phyloP scores from a whole-genome alignment of 129 eudicot species.

The Mikania micrantha region DNA sequence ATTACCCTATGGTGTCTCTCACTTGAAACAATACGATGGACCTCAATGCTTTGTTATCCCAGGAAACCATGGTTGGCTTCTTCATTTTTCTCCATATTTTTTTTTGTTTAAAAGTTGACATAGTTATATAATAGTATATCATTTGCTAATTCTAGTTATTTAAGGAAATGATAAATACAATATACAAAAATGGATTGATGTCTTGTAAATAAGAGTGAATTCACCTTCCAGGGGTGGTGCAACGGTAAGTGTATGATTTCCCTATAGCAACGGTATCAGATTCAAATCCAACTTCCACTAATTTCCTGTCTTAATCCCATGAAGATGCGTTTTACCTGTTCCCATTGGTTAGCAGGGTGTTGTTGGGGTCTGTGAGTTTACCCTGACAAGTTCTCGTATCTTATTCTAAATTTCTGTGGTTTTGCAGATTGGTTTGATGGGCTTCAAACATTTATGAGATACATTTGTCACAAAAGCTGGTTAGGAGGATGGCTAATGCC shows the following conservation, averaged over 20 bases:
- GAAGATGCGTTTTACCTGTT: too few species aligned
- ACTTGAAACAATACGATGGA: slow-evolving; percentile 69
- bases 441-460: slow-evolving; percentile 92
- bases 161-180: background rate
- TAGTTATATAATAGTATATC: background rate
- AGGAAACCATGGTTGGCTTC: slow-evolving; percentile 65
- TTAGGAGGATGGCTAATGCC: slow-evolving; percentile 99
- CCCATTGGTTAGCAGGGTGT: too few species aligned
- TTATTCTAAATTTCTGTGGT: background rate
- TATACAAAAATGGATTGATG: background rate
- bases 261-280: too few species aligned
- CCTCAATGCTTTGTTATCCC: slow-evolving; percentile 98
- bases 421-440: slow-evolving; percentile 85
- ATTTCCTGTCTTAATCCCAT: too few species aligned
- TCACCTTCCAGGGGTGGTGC: too few species aligned
- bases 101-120: background rate
- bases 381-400: background rate
- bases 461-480: slow-evolving; percentile 98
- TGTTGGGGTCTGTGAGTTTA: too few species aligned
- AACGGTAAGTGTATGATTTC: background rate
- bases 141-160: background rate
- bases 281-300: too few species aligned
- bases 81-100: background rate
- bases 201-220: background rate
- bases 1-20: slow-evolving; percentile 74